Evolutionary conservation across 805 yeast species (phyloP).

Genomic region (Tetrapisispora nanseiensis): DNA sequence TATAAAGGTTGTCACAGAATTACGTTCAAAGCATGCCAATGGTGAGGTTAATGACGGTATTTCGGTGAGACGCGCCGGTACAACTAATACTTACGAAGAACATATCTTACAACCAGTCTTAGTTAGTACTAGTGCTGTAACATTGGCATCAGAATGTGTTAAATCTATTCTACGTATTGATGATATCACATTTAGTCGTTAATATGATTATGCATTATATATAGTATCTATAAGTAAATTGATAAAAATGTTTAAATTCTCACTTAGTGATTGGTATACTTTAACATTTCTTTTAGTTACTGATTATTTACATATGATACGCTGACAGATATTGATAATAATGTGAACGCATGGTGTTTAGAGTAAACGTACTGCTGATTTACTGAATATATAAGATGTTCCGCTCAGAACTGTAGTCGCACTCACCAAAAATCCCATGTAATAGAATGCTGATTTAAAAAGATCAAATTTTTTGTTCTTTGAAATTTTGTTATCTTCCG

Average conservation of each 20-base stretch:
- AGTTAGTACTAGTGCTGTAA: constrained; percentile 88
- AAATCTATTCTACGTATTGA: constrained; percentile 93
- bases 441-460: constrained; percentile 8
- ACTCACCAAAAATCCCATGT: constrained; percentile 48
- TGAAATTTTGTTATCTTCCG: neutral
- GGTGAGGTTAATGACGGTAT: constrained; percentile 95
- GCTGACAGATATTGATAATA: neutral
- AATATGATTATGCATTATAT: constrained; percentile 12
- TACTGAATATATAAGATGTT: constrained; percentile 60
- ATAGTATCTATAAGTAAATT: constrained; percentile 1
- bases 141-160: constrained; percentile 92
- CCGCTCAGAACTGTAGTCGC: constrained; percentile 73
- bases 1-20: constrained; percentile 82
- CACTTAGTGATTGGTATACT: no score
- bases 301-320: neutral
- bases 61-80: constrained; percentile 86
- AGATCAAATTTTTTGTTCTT: neutral
- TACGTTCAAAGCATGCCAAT: constrained; percentile 79
- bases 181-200: constrained; percentile 89
- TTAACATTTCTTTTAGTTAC: no score
- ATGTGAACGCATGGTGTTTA: no score
- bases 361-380: constrained; percentile 54
- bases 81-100: constrained; percentile 83
- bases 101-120: constrained; percentile 94
- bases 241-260: neutral